phyloP scores from a whole-genome alignment of 306 rosid species.

The Prunus kanzakura region DNA sequence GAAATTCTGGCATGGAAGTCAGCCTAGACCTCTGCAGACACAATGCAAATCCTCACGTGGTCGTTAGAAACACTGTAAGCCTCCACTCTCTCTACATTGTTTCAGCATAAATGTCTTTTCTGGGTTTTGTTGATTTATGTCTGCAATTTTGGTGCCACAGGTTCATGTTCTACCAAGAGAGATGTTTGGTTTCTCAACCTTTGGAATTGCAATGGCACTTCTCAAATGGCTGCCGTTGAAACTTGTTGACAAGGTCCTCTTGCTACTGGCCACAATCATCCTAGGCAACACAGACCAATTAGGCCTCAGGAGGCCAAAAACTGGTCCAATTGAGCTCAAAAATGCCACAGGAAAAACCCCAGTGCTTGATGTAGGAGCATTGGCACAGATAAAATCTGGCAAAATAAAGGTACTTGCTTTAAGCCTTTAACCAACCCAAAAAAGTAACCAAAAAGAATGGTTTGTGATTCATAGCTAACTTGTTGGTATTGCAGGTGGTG shows the following conservation, averaged over 20 bases:
- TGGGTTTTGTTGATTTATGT: background rate
- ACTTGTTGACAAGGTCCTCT: constrained; percentile 66
- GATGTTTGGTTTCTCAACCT: constrained; percentile 81
- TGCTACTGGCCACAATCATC: constrained; percentile 38
- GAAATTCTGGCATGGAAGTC: constrained; percentile 99
- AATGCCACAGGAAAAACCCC: constrained; percentile 87
- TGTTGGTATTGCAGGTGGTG: constrained; percentile 44
- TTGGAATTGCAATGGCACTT: constrained; percentile 72
- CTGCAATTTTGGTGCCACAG: constrained; percentile 32
- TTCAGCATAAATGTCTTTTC: background rate
- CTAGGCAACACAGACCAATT: constrained; percentile 70
- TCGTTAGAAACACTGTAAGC: constrained; percentile 81
- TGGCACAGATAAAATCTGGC: constrained; percentile 62
- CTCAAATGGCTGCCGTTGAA: constrained; percentile 66
- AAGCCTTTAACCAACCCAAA: no score
- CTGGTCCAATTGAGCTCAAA: constrained; percentile 87
- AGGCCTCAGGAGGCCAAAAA: constrained; percentile 85
- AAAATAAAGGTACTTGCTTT: constrained; percentile 62
- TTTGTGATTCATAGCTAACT: constrained; percentile 3
- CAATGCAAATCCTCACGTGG: constrained; percentile 77
- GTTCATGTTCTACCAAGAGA: constrained; percentile 92
- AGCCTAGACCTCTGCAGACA: constrained; percentile 84
- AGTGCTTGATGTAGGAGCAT: constrained; percentile 82
- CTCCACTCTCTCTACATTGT: background rate
- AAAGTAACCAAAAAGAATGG: no score